These are phyloP conservation scores for Hypoxylon sp. DNA, from an alignment of 2,329 filamentous ascomycete species.

Conservation along the genomic window DNA sequence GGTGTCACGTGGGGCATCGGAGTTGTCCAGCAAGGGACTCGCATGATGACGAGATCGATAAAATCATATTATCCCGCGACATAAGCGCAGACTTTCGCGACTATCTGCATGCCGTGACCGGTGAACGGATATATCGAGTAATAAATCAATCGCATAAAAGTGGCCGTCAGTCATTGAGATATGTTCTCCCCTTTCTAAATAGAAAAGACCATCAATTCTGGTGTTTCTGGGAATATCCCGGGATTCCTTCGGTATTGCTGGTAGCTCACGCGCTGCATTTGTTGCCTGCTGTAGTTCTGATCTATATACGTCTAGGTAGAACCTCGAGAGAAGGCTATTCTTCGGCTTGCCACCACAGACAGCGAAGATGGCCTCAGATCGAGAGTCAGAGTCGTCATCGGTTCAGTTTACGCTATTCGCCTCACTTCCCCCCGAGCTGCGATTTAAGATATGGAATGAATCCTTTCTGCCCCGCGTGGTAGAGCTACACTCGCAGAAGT, in stretches of 20 bases:
- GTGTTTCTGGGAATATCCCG: background rate
- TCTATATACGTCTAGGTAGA: background rate
- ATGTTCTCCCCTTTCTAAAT: background rate
- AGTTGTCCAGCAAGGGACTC: slow-evolving; percentile 8
- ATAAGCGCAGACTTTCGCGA: background rate
- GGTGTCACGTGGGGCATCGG: slow-evolving; percentile 1
- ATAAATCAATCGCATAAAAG: background rate
- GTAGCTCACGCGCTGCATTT: background rate
- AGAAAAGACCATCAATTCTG: background rate
- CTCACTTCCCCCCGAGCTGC: slow-evolving; percentile 53
- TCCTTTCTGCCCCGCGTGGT: slow-evolving; percentile 53
- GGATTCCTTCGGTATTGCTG: background rate
- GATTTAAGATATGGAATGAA: slow-evolving; percentile 53
- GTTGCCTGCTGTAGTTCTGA: background rate
- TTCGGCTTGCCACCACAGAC: background rate
- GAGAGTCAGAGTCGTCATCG: background rate
- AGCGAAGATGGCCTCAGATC: slow-evolving; percentile 13
- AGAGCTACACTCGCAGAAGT: slow-evolving; percentile 49
- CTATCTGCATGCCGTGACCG: background rate
- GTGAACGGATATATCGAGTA: background rate
- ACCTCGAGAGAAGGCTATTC: background rate
- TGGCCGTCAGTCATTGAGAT: background rate
- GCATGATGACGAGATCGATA: background rate
- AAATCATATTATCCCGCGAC: background rate
- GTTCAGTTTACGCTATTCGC: slow-evolving; percentile 49